phyloP scores from a whole-genome alignment of 306 rosid species.

The Lagenaria siceraria region DNA sequence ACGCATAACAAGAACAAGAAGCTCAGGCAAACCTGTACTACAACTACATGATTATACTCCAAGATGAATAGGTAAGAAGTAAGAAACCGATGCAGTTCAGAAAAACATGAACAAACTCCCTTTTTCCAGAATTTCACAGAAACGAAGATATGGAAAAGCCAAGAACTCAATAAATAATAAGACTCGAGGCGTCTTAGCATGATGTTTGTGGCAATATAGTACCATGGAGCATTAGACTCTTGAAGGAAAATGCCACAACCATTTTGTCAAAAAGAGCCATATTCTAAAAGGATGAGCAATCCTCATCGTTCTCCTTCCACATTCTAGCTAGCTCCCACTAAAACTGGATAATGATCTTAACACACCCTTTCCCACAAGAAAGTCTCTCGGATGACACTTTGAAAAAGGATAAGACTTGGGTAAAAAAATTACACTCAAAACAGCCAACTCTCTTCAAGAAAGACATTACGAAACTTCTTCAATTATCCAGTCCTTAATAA shows the following conservation, averaged over 20 bases:
- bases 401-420: background rate
- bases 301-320: background rate
- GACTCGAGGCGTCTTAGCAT: background rate
- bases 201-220: background rate
- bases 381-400: background rate
- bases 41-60: background rate
- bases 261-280: background rate
- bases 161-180: background rate
- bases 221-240: background rate
- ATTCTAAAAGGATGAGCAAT: background rate
- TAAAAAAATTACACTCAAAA: too few relatives aligned
- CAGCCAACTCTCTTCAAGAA: too few relatives aligned
- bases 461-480: too few relatives aligned
- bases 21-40: background rate
- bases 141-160: background rate
- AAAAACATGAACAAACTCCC: background rate
- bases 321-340: background rate
- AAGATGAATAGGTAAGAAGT: background rate
- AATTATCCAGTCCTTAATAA: too few relatives aligned
- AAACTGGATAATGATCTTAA: background rate
- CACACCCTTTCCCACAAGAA: background rate
- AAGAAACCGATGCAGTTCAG: background rate
- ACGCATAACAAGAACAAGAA: background rate
- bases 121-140: background rate
- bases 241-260: background rate